These are phyloP conservation scores for Diophrys appendiculata DNA, from an alignment of 73 alveolate species.

Conservation along the genomic window DNA sequence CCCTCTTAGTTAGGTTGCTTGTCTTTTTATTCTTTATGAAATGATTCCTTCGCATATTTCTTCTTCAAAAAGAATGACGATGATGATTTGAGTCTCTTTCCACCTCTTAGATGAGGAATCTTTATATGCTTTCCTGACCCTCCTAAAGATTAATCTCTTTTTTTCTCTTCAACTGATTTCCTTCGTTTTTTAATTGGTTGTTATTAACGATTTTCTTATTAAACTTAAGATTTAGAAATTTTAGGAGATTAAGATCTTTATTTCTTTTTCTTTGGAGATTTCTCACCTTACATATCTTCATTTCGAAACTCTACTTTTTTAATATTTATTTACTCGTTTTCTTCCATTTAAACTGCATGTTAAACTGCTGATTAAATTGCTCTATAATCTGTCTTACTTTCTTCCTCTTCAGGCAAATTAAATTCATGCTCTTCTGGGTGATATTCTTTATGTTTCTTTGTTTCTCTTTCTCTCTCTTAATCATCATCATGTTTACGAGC, in stretches of 20 bases:
- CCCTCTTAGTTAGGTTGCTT: too few relatives aligned
- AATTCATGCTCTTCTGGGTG: constrained; percentile 19
- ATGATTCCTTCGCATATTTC: too few relatives aligned
- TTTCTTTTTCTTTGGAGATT: not conserved
- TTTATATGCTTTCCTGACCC: too few relatives aligned
- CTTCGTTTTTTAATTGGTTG: too few relatives aligned
- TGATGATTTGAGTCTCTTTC: too few relatives aligned
- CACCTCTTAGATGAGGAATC: too few relatives aligned
- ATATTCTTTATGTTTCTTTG: constrained; percentile 2
- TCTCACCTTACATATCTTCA: not conserved
- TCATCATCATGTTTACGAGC: not conserved
- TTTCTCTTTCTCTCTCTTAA: constrained; percentile 16
- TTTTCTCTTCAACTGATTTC: not conserved
- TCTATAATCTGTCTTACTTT: not conserved
- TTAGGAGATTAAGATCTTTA: not conserved
- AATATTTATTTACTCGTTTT: too few relatives aligned
- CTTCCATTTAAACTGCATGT: not conserved
- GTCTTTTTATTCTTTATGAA: too few relatives aligned
- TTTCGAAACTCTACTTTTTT: not conserved
- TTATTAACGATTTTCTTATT: not conserved
- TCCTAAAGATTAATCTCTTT: too few relatives aligned
- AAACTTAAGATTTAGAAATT: too few relatives aligned
- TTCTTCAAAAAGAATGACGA: too few relatives aligned
- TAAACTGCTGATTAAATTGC: not conserved
- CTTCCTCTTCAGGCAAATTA: constrained; percentile 8